Conservation (phyloP, 2,329 filamentous ascomycete species). For the Stagonosporopsis vannaccii region DNA sequence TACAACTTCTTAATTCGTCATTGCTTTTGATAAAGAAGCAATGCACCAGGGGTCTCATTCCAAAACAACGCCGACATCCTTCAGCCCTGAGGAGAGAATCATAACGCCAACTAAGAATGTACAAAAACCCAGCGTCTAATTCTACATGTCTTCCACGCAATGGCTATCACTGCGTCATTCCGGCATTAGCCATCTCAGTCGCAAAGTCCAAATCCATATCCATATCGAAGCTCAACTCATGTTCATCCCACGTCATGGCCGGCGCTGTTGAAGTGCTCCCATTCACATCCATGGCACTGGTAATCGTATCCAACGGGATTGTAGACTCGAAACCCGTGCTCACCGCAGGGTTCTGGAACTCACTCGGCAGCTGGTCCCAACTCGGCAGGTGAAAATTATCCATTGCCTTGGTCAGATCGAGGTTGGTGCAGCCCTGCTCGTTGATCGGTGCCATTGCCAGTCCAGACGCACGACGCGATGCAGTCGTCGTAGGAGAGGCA, state of each 20-base stretch:
- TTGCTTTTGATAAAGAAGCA: background rate
- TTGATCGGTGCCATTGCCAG: constrained; percentile 27
- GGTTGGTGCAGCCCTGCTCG: constrained; percentile 26
- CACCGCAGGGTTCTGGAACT: constrained; percentile 34
- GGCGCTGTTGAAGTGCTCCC: constrained; percentile 2
- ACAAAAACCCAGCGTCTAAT: background rate
- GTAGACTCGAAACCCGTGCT: constrained; percentile 27
- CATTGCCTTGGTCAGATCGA: constrained; percentile 3
- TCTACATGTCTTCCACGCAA: background rate
- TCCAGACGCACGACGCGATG: constrained; percentile 23
- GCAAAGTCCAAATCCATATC: constrained; percentile 38
- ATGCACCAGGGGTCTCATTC: background rate
- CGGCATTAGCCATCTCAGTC: constrained; percentile 16
- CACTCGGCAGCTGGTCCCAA: constrained; percentile 38
- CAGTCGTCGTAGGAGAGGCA: constrained; percentile 24
- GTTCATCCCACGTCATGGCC: constrained; percentile 41
- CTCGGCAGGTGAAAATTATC: constrained; percentile 34
- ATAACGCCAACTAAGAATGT: background rate
- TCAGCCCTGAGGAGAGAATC: background rate
- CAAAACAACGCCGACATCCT: background rate
- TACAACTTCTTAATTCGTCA: background rate
- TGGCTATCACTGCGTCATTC: background rate
- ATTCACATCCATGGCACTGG: constrained; percentile 14
- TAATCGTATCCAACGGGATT: constrained; percentile 24
- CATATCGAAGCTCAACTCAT: constrained; percentile 41